phyloP scores from a whole-genome alignment of 495 filamentous ascomycete species.

The Bathelium albidoporum region DNA sequence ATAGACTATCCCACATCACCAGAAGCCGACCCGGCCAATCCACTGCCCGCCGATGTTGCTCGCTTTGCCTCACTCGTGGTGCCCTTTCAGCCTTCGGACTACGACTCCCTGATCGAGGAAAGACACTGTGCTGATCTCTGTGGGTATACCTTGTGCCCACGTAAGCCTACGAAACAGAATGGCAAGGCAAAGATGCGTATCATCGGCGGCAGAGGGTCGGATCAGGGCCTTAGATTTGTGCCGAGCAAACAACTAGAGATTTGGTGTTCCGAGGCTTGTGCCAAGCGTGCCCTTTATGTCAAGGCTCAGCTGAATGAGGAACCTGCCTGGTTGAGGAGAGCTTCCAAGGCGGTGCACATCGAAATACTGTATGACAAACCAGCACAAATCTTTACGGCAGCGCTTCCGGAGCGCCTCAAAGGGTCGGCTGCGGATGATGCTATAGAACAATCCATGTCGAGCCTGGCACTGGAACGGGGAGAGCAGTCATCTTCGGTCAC shows the following conservation, averaged over 20 bases:
- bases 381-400: neutral
- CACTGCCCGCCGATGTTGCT: conserved; percentile 44
- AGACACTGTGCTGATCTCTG: conserved; percentile 69
- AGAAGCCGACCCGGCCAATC: conserved; percentile 46
- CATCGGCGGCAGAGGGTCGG: conserved; percentile 39
- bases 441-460: conserved; percentile 10
- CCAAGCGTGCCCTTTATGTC: conserved; percentile 66
- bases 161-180: conserved; percentile 39
- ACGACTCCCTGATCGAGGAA: conserved; percentile 76
- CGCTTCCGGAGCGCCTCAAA: conserved; percentile 12
- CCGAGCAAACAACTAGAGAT: conserved; percentile 61
- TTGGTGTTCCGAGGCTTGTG: conserved; percentile 81
- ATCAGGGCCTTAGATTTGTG: conserved; percentile 47
- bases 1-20: conserved; percentile 46
- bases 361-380: conserved; percentile 24
- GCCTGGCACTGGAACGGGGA: conserved; percentile 47
- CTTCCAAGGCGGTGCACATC: conserved; percentile 24
- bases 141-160: conserved; percentile 71
- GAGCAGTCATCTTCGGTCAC: conserved; percentile 26
- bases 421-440: conserved; percentile 23
- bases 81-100: conserved; percentile 76
- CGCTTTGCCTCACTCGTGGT: conserved; percentile 48
- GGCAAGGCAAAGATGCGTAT: conserved; percentile 40
- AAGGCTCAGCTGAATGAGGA: conserved; percentile 73
- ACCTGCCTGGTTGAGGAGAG: conserved; percentile 63